These are phyloP conservation scores for Sphaerulina musiva DNA, from an alignment of 2,329 filamentous ascomycete genomes.

Conservation along the genomic window DNA sequence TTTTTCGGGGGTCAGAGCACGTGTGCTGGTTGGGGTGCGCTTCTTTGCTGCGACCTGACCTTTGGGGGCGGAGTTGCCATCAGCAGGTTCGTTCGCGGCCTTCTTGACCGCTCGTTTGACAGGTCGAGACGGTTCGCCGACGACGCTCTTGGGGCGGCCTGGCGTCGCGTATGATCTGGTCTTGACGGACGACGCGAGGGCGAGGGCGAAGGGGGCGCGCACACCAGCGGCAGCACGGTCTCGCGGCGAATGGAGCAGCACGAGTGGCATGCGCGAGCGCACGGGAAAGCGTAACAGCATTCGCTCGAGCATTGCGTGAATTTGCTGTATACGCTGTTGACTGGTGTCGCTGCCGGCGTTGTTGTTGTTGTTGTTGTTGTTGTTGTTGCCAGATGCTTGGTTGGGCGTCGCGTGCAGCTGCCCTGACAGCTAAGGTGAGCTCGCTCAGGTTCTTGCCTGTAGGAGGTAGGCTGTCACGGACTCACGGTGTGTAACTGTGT, in stretches of 20 bases:
- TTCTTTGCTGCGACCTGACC: slow-evolving; percentile 22
- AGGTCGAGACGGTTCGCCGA: slow-evolving; percentile 29
- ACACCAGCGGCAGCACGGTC: slow-evolving; percentile 2
- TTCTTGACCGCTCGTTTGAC: slow-evolving; percentile 30
- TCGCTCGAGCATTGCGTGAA: slow-evolving; percentile 20
- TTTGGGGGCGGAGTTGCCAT: slow-evolving; percentile 21
- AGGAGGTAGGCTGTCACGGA: too few species aligned
- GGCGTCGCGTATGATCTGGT: slow-evolving; percentile 26
- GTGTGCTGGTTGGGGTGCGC: slow-evolving; percentile 10
- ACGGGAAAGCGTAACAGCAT: slow-evolving; percentile 23
- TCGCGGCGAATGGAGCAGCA: background rate
- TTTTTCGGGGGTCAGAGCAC: slow-evolving; percentile 24
- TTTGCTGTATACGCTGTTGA: too few species aligned
- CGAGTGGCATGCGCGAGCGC: slow-evolving; percentile 17
- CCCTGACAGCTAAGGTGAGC: too few species aligned
- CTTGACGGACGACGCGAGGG: background rate
- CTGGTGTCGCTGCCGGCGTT: background rate
- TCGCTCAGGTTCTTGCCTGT: too few species aligned
- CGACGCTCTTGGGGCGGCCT: slow-evolving; percentile 30
- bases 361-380: background rate
- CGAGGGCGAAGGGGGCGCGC: slow-evolving; percentile 12
- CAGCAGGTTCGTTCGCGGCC: slow-evolving; percentile 16
- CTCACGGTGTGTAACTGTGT: too few species aligned
- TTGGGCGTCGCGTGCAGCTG: too few species aligned
- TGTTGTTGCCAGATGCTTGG: too few species aligned